phyloP scores from a whole-genome alignment of 148 eudicot species.

The Chenopodium berlandieri region DNA sequence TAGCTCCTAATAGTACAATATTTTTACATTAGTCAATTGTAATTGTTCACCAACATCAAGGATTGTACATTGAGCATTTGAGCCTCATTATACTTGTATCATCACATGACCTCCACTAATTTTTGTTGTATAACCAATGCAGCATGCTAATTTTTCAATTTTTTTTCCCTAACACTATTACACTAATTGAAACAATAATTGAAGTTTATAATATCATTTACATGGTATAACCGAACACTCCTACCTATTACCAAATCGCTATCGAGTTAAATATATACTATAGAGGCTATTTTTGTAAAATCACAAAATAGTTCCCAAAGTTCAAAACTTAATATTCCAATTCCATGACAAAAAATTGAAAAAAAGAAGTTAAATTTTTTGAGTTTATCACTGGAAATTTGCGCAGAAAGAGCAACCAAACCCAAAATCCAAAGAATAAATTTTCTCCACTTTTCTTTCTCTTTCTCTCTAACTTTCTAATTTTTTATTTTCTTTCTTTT shows the following conservation, averaged over 20 bases:
- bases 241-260: not conserved
- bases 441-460: not conserved
- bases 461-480: not conserved
- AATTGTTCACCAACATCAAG: too few relatives aligned
- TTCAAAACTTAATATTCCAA: not conserved
- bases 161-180: too few relatives aligned
- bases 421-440: constrained; percentile 15
- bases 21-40: too few relatives aligned
- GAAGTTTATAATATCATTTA: too few relatives aligned
- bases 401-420: constrained; percentile 14
- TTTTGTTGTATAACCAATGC: too few relatives aligned
- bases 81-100: too few relatives aligned
- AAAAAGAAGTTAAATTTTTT: not conserved
- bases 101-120: too few relatives aligned
- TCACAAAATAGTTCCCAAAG: not conserved
- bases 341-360: not conserved
- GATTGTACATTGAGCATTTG: too few relatives aligned
- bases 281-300: constrained; percentile 20
- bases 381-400: constrained; percentile 12
- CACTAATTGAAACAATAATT: too few relatives aligned
- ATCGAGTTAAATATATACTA: constrained; percentile 21
- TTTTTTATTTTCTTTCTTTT: not conserved
- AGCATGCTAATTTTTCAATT: too few relatives aligned
- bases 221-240: too few relatives aligned
- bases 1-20: too few relatives aligned